Evolutionary conservation across 2,329 filamentous ascomycete genomes (phyloP).

Genomic region (Thelonectria blattea): DNA sequence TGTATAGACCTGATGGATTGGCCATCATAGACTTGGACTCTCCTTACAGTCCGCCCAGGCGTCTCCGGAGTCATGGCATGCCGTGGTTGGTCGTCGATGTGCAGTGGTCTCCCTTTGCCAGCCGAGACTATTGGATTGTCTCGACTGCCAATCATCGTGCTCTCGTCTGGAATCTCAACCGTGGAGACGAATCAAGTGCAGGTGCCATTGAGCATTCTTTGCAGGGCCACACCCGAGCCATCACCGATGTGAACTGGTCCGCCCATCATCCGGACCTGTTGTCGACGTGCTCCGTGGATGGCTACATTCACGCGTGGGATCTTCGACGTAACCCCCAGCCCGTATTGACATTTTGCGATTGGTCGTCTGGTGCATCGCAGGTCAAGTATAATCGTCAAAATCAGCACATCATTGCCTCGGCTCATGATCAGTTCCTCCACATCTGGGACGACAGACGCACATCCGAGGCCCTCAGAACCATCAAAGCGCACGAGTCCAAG

Average conservation of each 20-base stretch:
- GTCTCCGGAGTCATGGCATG: slow-evolving; percentile 79
- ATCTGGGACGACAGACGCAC: slow-evolving; percentile 90
- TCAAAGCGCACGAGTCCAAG: slow-evolving; percentile 87
- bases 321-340: slow-evolving; percentile 75
- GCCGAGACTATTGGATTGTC: slow-evolving; percentile 89
- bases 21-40: slow-evolving; percentile 92
- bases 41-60: slow-evolving; percentile 83
- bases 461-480: slow-evolving; percentile 78
- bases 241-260: slow-evolving; percentile 96
- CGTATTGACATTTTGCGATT: slow-evolving; percentile 84
- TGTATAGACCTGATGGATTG: slow-evolving; percentile 74
- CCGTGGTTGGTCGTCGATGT: slow-evolving; percentile 97
- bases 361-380: slow-evolving; percentile 91
- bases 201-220: slow-evolving; percentile 85
- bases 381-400: slow-evolving; percentile 94
- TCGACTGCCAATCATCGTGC: slow-evolving; percentile 95
- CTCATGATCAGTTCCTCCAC: slow-evolving; percentile 84
- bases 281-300: slow-evolving; percentile 90
- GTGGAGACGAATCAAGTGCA: slow-evolving; percentile 73
- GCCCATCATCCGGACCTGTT: slow-evolving; percentile 89
- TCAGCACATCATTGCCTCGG: slow-evolving; percentile 85
- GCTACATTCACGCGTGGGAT: slow-evolving; percentile 93
- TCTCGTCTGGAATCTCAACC: slow-evolving; percentile 88
- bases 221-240: slow-evolving; percentile 82
- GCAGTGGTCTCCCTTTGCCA: slow-evolving; percentile 94